phyloP scores from a whole-genome alignment of 2,329 filamentous ascomycete species.

The Albophoma yamanashiensis region DNA sequence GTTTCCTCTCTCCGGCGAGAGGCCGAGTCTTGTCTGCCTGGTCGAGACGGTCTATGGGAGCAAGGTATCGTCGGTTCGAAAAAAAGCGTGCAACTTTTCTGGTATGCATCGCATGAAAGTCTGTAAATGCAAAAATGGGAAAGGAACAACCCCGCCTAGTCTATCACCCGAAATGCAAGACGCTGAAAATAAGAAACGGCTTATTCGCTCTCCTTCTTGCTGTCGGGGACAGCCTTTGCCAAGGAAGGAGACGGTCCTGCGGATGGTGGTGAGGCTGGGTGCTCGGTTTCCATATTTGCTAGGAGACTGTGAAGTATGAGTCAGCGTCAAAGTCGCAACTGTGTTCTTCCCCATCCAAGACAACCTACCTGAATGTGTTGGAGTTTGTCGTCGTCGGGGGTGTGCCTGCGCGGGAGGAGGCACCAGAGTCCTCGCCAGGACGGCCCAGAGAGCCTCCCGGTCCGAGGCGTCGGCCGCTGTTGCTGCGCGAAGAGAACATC shows the following conservation, averaged over 20 bases:
- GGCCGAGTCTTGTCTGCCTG: constrained; percentile 16
- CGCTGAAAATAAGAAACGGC: constrained; percentile 20
- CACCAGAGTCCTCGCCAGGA: constrained; percentile 72
- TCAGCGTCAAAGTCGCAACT: constrained; percentile 4
- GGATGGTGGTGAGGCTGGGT: constrained; percentile 60
- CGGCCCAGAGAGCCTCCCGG: constrained; percentile 63
- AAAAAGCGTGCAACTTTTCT: constrained; percentile 36
- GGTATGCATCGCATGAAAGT: constrained; percentile 33
- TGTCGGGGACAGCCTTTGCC: constrained; percentile 50
- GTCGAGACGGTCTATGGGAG: constrained; percentile 30
- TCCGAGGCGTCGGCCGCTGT: constrained; percentile 74
- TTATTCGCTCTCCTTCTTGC: constrained; percentile 42
- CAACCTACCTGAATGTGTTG: constrained; percentile 86
- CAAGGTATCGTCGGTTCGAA: constrained; percentile 39
- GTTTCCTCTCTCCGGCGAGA: constrained; percentile 17
- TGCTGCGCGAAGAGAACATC: constrained; percentile 81
- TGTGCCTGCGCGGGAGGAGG: constrained; percentile 82
- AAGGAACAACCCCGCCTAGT: constrained; percentile 31
- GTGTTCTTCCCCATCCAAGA: neutral
- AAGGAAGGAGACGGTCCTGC: constrained; percentile 55
- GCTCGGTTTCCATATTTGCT: constrained; percentile 50
- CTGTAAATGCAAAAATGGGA: constrained; percentile 36
- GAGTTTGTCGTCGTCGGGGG: constrained; percentile 61
- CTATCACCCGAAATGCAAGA: constrained; percentile 41
- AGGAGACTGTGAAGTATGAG: constrained; percentile 33